Conservation (phyloP, 192 early-diverging fungal genomes). For the Backusella mclennaniae region DNA sequence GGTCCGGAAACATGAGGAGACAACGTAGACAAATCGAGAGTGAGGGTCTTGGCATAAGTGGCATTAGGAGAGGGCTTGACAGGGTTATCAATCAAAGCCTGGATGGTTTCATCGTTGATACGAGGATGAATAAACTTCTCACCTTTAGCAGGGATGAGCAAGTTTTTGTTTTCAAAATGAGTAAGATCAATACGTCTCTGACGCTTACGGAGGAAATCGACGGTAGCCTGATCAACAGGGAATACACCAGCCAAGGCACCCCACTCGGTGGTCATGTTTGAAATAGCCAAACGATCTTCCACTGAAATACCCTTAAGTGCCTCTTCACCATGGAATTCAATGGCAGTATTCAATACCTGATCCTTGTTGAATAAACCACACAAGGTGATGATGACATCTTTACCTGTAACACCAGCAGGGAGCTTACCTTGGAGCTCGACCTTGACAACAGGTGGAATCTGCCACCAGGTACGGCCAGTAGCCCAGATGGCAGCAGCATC, state of each 20-base stretch:
- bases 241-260: conserved; percentile 97
- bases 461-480: conserved; percentile 98
- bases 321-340: conserved; percentile 89
- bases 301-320: conserved; percentile 64
- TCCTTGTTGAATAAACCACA: conserved; percentile 93
- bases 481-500: conserved; percentile 99
- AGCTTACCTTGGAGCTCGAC: conserved; percentile 83
- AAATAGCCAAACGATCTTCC: conserved; percentile 92
- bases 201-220: conserved; percentile 70
- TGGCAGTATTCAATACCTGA: conserved; percentile 94
- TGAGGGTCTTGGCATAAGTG: conserved; percentile 80
- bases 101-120: conserved; percentile 51
- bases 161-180: conserved; percentile 53
- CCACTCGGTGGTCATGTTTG: conserved; percentile 99
- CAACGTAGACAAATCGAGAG: conserved; percentile 84
- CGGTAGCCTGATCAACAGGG: conserved; percentile 81
- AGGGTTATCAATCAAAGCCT: conserved; percentile 39
- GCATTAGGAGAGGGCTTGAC: conserved; percentile 59
- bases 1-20: conserved; percentile 91
- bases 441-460: conserved; percentile 91
- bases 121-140: conserved; percentile 54
- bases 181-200: conserved; percentile 49
- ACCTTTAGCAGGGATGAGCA: conserved; percentile 40
- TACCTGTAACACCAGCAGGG: conserved; percentile 87
- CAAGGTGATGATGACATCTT: conserved; percentile 94